These are phyloP conservation scores for Ustilago crameri DNA, from an alignment of 1,284 basidiomycete genomes.

Conservation along the genomic window DNA sequence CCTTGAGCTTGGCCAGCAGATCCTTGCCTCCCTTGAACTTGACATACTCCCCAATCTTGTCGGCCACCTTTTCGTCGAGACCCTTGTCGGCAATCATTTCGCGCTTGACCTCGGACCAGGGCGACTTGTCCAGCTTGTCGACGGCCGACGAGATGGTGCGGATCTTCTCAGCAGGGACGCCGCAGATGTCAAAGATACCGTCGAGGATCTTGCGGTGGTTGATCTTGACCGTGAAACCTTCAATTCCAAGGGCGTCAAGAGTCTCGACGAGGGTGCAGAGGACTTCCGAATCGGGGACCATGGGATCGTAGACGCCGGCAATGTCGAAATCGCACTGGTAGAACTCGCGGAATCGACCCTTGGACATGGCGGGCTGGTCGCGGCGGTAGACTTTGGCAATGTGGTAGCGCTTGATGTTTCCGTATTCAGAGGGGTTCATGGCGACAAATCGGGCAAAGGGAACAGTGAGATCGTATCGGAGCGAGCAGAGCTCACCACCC, in stretches of 20 bases:
- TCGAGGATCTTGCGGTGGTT: slow-evolving; percentile 96
- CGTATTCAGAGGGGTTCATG: slow-evolving; percentile 83
- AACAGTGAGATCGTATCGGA: slow-evolving; percentile 94
- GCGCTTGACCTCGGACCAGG: slow-evolving; percentile 91
- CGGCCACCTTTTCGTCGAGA: slow-evolving; percentile 82
- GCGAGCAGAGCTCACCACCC: slow-evolving; percentile 94
- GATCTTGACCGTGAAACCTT: slow-evolving; percentile 91
- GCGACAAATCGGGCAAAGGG: slow-evolving; percentile 95
- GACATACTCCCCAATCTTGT: slow-evolving; percentile 96
- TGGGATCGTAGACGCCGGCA: slow-evolving; percentile 84
- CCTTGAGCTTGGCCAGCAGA: slow-evolving; percentile 80
- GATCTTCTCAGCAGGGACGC: slow-evolving; percentile 90
- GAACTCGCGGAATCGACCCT: slow-evolving; percentile 98
- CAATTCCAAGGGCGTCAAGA: slow-evolving; percentile 82
- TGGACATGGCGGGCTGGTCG: slow-evolving; percentile 96
- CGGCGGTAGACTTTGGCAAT: slow-evolving; percentile 97
- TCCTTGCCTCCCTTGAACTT: slow-evolving; percentile 83
- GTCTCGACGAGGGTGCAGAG: slow-evolving; percentile 85
- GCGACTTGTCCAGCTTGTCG: slow-evolving; percentile 94
- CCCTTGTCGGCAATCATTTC: slow-evolving; percentile 98
- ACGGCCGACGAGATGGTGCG: slow-evolving; percentile 95
- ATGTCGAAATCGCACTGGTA: slow-evolving; percentile 99
- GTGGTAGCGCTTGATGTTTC: slow-evolving; percentile 87
- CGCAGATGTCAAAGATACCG: slow-evolving; percentile 95
- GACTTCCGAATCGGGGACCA: slow-evolving; percentile 96